Evolutionary conservation across 805 yeast genomes (phyloP), one percentile per base, ranked within the genome.

Genomic region (Candida fluviatilis): DNA sequence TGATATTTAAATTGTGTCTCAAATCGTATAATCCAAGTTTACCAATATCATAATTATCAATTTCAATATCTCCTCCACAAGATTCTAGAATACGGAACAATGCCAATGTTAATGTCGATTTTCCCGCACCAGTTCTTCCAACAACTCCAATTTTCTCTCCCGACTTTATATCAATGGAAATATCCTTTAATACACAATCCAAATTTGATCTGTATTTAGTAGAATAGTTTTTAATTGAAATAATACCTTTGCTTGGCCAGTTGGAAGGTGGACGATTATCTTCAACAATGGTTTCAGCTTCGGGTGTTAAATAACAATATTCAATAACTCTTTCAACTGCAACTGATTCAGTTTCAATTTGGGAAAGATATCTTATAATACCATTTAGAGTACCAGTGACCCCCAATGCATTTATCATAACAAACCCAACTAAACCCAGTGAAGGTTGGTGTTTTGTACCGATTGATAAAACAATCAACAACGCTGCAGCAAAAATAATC

Each of bases 91-190:
- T 77, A 49, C 97, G 69, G 71, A 86, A 89, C 28, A 89, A 64
- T 0, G 96, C 93, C 52, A 87, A 64, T 0, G 95, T 84, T 52
- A 89, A 70, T 1, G 95, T 82, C 0, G 93, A 82, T 60, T 89
- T 89, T 47, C 98, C 98, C 2, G 97, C 97, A 46, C 98, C 98
- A 0, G 98, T 90, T 57, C 98, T 76, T 18, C 98, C 98, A 40
- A 91, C 97, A 60, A 90, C 89, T 45, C 98, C 98, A 54, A 90
- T 71, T 60, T 91, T 91, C 57, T 91, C 97, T 40, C 75, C 68
- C 1, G 90, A 78, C 34, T 78, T 71, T 50, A 91, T 78, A 10
- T 73, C 63, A 17, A 91, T 54, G 41, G 66, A 71, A 50, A 91
- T 75, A 41, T 80, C 67, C 50, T 80, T 84, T 61, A 91, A 69